phyloP scores from a whole-genome alignment of 1,284 basidiomycete species.

The Phellopilus nigrolimitatus region DNA sequence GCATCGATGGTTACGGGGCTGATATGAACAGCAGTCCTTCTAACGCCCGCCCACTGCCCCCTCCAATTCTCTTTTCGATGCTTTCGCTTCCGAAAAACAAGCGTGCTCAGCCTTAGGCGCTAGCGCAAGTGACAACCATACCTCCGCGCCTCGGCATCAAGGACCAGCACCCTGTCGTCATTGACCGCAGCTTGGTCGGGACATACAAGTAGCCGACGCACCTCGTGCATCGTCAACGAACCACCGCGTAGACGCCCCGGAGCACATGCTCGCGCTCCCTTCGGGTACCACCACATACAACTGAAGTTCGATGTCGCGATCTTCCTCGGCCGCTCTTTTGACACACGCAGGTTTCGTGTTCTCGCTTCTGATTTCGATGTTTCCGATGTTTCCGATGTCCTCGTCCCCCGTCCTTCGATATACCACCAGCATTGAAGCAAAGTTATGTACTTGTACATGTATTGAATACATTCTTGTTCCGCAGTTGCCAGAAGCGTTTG shows the following conservation, averaged over 20 bases:
- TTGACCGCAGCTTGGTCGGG: background rate
- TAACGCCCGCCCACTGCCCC: background rate
- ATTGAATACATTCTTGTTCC: too few relatives aligned
- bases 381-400: too few relatives aligned
- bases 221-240: background rate
- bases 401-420: too few relatives aligned
- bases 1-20: background rate
- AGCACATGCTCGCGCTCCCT: background rate
- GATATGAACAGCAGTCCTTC: background rate
- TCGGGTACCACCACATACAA: background rate
- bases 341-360: too few relatives aligned
- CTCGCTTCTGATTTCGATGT: too few relatives aligned
- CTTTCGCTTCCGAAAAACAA: background rate
- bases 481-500: too few relatives aligned
- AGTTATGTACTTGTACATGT: too few relatives aligned
- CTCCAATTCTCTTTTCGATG: background rate
- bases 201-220: background rate
- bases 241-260: background rate
- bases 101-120: too few relatives aligned
- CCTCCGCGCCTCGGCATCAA: too few relatives aligned
- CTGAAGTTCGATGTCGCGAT: background rate
- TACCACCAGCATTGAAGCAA: too few relatives aligned
- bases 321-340: background rate
- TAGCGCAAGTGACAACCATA: too few relatives aligned
- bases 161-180: background rate